These are phyloP conservation scores for Xylaria longipes DNA, from an alignment of 495 filamentous ascomycete species.

Conservation along the genomic window DNA sequence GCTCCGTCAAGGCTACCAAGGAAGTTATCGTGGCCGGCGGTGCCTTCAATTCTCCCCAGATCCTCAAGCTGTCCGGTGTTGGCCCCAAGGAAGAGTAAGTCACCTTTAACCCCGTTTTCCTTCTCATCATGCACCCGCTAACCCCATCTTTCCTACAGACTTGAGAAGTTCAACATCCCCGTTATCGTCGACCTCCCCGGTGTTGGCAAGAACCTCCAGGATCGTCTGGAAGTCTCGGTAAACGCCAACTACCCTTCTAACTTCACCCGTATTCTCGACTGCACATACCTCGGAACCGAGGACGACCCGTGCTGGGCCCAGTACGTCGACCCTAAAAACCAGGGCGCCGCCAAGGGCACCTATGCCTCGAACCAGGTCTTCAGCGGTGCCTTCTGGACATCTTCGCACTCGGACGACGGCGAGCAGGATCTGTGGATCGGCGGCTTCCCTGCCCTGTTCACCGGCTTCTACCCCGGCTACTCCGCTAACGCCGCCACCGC, in stretches of 20 bases:
- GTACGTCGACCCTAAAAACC: constrained; percentile 26
- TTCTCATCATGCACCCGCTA: not conserved
- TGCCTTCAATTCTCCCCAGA: constrained; percentile 64
- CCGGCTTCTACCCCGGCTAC: constrained; percentile 57
- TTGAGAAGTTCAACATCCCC: constrained; percentile 48
- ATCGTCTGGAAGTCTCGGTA: constrained; percentile 64
- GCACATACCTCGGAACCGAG: constrained; percentile 51
- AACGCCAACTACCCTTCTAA: constrained; percentile 50
- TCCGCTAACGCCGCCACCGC: constrained; percentile 35
- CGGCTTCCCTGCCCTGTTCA: constrained; percentile 61
- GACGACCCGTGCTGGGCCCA: constrained; percentile 58
- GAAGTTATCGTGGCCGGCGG: constrained; percentile 72
- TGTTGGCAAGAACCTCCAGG: constrained; percentile 71
- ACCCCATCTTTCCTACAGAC: not conserved
- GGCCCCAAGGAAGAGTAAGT: constrained; percentile 58
- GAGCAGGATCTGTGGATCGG: constrained; percentile 60
- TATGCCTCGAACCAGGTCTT: constrained; percentile 59
- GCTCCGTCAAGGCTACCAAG: constrained; percentile 54
- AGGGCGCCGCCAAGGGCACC: constrained; percentile 49
- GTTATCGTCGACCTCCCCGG: constrained; percentile 62
- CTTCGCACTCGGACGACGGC: constrained; percentile 41
- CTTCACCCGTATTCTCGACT: constrained; percentile 52
- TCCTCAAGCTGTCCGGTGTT: constrained; percentile 70
- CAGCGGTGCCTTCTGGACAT: constrained; percentile 54
- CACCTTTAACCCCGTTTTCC: constrained; percentile 6